Evolutionary conservation across 441 rosid species (phyloP).

Genomic region (Sinapis alba): DNA sequence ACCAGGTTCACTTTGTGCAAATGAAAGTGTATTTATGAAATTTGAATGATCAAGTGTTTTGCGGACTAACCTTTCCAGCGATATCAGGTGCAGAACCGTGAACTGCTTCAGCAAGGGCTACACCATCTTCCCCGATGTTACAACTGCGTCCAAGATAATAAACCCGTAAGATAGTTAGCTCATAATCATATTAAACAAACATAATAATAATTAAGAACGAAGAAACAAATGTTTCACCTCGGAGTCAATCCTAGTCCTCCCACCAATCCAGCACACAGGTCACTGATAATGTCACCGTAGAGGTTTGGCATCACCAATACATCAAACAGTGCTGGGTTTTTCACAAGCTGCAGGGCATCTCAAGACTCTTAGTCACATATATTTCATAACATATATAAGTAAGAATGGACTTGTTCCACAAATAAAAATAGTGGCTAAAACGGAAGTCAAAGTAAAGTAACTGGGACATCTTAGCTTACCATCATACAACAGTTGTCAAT

Average conservation of each 20-base stretch:
- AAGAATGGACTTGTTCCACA: neutral
- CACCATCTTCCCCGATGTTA: constrained; percentile 96
- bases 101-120: constrained; percentile 96
- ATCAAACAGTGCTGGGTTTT: constrained; percentile 89
- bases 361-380: constrained; percentile 9
- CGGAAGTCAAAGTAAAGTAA: neutral
- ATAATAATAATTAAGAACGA: too few relatives aligned
- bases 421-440: neutral
- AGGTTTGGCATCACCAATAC: constrained; percentile 98
- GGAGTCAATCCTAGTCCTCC: constrained; percentile 98
- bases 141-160: constrained; percentile 80
- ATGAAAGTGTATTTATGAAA: neutral
- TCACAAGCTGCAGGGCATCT: constrained; percentile 70
- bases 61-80: constrained; percentile 75
- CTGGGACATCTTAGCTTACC: constrained; percentile 57
- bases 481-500: constrained; percentile 99
- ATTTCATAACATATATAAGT: neutral
- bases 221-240: constrained; percentile 42
- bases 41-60: neutral
- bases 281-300: constrained; percentile 96
- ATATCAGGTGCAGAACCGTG: constrained; percentile 99
- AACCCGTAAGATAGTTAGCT: neutral
- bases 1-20: neutral
- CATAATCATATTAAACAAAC: neutral
- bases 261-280: constrained; percentile 87